Conservation (phyloP, 352 stramenopile species). For the Phytophthora litchii region DNA sequence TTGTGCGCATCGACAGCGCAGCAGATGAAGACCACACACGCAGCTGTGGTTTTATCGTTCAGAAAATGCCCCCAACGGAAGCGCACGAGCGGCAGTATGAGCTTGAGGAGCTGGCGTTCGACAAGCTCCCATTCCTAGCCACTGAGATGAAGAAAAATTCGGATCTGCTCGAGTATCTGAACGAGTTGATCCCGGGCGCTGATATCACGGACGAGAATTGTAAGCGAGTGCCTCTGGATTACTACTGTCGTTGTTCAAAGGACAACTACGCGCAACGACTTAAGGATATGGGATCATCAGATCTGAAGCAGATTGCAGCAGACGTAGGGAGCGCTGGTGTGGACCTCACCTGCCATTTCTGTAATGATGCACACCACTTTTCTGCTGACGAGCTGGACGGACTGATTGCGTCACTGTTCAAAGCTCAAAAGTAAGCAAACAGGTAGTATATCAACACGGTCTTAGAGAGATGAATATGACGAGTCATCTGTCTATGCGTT, state of each 20-base stretch:
- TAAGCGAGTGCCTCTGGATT: conserved; percentile 75
- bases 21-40: conserved; percentile 49
- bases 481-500: conserved; percentile 32
- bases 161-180: conserved; percentile 74
- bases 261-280: conserved; percentile 62
- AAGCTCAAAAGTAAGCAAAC: conserved; percentile 17
- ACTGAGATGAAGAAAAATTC: conserved; percentile 53
- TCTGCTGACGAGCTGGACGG: conserved; percentile 50
- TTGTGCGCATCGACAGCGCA: conserved; percentile 76
- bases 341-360: conserved; percentile 85
- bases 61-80: conserved; percentile 75
- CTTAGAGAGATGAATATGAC: conserved; percentile 31
- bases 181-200: conserved; percentile 76
- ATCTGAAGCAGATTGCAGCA: conserved; percentile 57
- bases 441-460: conserved; percentile 34
- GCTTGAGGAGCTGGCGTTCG: conserved; percentile 67
- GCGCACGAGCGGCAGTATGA: conserved; percentile 65
- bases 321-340: conserved; percentile 61
- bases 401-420: conserved; percentile 37
- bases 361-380: conserved; percentile 82
- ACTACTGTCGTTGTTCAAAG: conserved; percentile 86
- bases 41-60: conserved; percentile 79
- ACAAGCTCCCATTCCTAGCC: conserved; percentile 53
- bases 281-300: conserved; percentile 50
- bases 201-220: conserved; percentile 61